A percentile compares a stretch with the other conserved stretches of the same genome.
phyloP scores from a whole-genome alignment of 2,329 filamentous ascomycete species.

The Ophiocordyceps camponoti-saundersi region DNA sequence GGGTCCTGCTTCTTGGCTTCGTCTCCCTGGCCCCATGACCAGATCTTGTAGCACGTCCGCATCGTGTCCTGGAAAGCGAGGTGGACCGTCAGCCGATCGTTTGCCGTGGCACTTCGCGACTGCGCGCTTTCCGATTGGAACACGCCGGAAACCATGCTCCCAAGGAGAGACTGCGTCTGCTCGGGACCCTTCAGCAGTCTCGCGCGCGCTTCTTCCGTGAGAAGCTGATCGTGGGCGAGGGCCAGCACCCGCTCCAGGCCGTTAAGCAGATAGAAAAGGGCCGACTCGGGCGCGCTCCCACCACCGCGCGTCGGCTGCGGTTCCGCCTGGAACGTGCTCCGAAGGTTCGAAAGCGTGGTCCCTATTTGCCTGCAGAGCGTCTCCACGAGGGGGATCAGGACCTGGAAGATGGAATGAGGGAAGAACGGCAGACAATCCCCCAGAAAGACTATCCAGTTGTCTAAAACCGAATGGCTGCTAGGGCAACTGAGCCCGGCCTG shows the following conservation, averaged over 20 bases:
- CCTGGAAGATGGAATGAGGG: conserved; percentile 70
- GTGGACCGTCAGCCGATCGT: conserved; percentile 81
- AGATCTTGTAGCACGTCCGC: conserved; percentile 80
- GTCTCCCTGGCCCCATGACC: conserved; percentile 70
- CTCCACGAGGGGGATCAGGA: conserved; percentile 78
- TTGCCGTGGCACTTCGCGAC: conserved; percentile 70
- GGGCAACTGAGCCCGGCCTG: conserved; percentile 63
- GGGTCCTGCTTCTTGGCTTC: conserved; percentile 43
- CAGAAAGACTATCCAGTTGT: conserved; percentile 83
- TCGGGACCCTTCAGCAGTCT: conserved; percentile 62
- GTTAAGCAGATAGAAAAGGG: conserved; percentile 73
- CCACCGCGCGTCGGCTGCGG: conserved; percentile 6
- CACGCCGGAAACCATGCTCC: conserved; percentile 84
- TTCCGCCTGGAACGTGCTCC: conserved; percentile 37
- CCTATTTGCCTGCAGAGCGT: conserved; percentile 70
- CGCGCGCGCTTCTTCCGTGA: conserved; percentile 56
- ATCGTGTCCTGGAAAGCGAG: conserved; percentile 96
- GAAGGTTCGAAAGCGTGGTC: conserved; percentile 53
- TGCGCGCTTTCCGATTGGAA: conserved; percentile 66
- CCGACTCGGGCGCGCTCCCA: conserved; percentile 41
- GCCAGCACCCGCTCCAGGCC: conserved; percentile 84
- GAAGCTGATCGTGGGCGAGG: conserved; percentile 65
- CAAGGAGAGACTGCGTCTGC: conserved; percentile 75
- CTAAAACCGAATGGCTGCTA: conserved; percentile 59
- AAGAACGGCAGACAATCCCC: conserved; percentile 73